Conservation (phyloP, 768 basidiomycete species). For the Suillus discolor region DNA sequence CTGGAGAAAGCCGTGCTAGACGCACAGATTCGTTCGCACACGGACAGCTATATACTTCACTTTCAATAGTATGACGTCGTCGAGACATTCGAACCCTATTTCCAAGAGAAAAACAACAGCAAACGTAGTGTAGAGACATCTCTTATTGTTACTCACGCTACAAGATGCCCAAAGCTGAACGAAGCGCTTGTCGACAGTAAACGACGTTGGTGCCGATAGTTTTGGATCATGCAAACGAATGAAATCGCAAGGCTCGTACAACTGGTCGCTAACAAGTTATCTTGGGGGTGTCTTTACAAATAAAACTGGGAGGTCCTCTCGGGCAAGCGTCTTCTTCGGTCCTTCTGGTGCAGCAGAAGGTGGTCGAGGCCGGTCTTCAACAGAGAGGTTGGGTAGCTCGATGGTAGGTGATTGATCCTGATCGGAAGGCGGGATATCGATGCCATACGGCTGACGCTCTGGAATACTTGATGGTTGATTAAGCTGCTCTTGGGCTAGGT, state of each 20-base stretch:
- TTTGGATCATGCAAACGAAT: not conserved
- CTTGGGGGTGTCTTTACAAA: not conserved
- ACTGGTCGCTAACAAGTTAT: not conserved
- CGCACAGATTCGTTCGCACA: no score
- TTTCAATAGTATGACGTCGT: not conserved
- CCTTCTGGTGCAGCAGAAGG: not conserved
- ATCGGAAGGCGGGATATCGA: not conserved
- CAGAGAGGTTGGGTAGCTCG: not conserved
- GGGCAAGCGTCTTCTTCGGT: not conserved
- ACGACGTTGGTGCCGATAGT: not conserved
- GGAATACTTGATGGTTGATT: not conserved
- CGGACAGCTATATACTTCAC: no score
- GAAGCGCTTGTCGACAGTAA: not conserved
- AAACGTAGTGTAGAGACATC: no score
- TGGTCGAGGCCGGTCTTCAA: not conserved
- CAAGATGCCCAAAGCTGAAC: no score
- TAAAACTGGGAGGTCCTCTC: not conserved
- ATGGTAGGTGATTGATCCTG: not conserved
- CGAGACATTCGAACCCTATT: no score
- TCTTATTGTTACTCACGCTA: no score
- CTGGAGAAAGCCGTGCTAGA: no score
- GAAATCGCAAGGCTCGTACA: not conserved
- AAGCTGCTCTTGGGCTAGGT: not conserved
- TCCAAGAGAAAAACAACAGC: no score
- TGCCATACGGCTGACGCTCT: not conserved